Conservation (phyloP, 306 rosid species). For the Prosopis cineraria region DNA sequence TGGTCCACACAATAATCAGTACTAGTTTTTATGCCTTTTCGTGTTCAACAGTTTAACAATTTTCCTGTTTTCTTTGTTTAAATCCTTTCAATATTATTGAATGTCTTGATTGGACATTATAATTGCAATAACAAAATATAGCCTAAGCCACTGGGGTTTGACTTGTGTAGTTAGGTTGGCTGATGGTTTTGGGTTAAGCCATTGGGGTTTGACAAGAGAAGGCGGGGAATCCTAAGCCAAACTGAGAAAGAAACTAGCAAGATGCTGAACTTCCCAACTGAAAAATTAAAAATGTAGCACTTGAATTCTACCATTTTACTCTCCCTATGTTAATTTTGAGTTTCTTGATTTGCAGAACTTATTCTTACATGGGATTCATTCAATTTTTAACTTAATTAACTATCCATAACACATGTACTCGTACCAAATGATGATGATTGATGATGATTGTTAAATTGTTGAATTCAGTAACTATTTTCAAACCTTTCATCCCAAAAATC, state of each 20-base stretch:
- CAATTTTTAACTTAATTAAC: too few relatives aligned
- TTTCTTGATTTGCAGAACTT: slow-evolving; percentile 71
- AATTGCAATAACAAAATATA: slow-evolving; percentile 7
- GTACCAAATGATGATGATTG: too few relatives aligned
- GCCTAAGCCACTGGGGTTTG: slow-evolving; percentile 8
- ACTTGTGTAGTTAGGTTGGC: slow-evolving; percentile 2
- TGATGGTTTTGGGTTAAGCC: not conserved
- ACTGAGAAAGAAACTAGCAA: not conserved
- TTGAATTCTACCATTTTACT: slow-evolving; percentile 18
- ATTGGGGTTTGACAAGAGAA: not conserved
- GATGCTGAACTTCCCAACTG: slow-evolving; percentile 7
- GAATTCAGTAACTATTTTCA: too few relatives aligned
- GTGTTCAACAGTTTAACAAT: not conserved
- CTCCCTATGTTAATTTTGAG: slow-evolving; percentile 14
- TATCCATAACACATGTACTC: too few relatives aligned
- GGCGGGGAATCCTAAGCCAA: not conserved
- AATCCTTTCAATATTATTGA: not conserved
- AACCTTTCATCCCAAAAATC: too few relatives aligned
- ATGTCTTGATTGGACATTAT: not conserved
- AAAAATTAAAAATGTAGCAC: slow-evolving; percentile 25
- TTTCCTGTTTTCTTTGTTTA: not conserved
- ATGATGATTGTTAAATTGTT: too few relatives aligned
- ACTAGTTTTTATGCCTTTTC: too few relatives aligned
- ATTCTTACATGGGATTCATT: slow-evolving; percentile 85
- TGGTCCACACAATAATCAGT: not conserved